Evolutionary conservation across 192 early-diverging fungal genomes (phyloP).

Genomic region (Entomortierella parvispora): DNA sequence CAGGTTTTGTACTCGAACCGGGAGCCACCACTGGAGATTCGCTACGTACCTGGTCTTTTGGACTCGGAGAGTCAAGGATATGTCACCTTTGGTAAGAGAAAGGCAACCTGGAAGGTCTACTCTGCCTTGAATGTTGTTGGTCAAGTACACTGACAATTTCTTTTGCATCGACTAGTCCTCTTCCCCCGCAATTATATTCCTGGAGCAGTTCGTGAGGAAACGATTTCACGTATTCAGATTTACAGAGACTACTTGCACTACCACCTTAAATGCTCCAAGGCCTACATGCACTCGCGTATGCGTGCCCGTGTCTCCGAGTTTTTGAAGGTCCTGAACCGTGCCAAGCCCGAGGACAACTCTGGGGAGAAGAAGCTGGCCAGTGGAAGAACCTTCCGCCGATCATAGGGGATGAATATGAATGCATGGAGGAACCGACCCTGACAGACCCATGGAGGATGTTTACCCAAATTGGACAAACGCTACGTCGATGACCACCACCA

Average conservation of each 20-base stretch:
- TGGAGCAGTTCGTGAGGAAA: conserved; percentile 81
- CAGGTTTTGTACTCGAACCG: conserved; percentile 93
- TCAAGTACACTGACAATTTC: too few relatives aligned
- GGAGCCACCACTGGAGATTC: conserved; percentile 95
- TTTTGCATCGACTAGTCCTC: too few relatives aligned
- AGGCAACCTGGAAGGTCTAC: background rate
- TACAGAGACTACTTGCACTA: conserved; percentile 99
- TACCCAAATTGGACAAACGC: too few relatives aligned
- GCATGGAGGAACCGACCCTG: too few relatives aligned
- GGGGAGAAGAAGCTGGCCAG: too few relatives aligned
- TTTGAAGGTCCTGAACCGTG: conserved; percentile 98
- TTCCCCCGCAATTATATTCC: conserved; percentile 91
- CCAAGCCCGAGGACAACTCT: conserved; percentile 87
- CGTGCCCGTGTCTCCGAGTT: conserved; percentile 93
- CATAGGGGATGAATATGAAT: too few relatives aligned
- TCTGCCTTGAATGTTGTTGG: too few relatives aligned
- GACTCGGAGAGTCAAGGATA: conserved; percentile 92
- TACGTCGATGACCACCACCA: too few relatives aligned
- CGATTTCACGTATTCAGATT: conserved; percentile 95
- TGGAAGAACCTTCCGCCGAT: too few relatives aligned
- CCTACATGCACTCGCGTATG: conserved; percentile 99
- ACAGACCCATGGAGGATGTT: too few relatives aligned
- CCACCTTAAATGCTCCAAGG: conserved; percentile 99
- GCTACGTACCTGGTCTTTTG: conserved; percentile 72
- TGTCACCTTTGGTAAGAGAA: conserved; percentile 88